Evolutionary conservation across 192 early-diverging fungal species (phyloP), one percentile per base, ranked within the genome.

Genomic region (Piromyces sp.): DNA sequence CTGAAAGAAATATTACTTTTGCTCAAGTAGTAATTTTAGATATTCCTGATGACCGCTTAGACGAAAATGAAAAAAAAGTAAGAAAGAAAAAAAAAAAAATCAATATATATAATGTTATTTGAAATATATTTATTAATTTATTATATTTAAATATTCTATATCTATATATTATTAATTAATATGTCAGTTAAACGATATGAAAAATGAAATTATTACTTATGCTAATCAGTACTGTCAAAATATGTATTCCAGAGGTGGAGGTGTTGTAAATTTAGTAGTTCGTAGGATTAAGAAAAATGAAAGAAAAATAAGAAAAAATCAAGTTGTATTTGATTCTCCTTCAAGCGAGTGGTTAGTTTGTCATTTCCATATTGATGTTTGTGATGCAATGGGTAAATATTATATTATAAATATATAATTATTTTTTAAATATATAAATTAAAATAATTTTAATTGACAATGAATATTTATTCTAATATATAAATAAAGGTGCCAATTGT

Each of bases 311-410:
- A 68, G 51, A 68, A 5, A 22, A n/a, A 68, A 68, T n/a, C 51
- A 68, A 68, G 51, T 68, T 9, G 51, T 68, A 11, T 28, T 33
- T 79, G 58, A 81, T 11, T 83, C 81, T 9, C 78, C 33, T 28
- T 83, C 81, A 51, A 85, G 81, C 22, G 87, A 90, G 68, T 93
- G 92, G 92, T 81, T 94, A n/a, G 89, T 94, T 28, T 91, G 93
- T 12, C 93, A 94, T 79, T 83, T 94, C 30, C 91, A 92, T 82
- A 86, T 94, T 37, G 93, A 94, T 85, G 93, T 94, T 0, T 93
- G 92, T 79, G 91, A 94, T 84, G 91, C 93, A 33, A 94, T 94
- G 93, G 93, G 93, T 68, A 68, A 68, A 9, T n/a, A 68, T 68
- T 68, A 22, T 22, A 22, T 22, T 51, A 22, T 4, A 2, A 51